Evolutionary conservation across 2,329 filamentous ascomycete species (phyloP).

Genomic region (Arthroderma sp.): DNA sequence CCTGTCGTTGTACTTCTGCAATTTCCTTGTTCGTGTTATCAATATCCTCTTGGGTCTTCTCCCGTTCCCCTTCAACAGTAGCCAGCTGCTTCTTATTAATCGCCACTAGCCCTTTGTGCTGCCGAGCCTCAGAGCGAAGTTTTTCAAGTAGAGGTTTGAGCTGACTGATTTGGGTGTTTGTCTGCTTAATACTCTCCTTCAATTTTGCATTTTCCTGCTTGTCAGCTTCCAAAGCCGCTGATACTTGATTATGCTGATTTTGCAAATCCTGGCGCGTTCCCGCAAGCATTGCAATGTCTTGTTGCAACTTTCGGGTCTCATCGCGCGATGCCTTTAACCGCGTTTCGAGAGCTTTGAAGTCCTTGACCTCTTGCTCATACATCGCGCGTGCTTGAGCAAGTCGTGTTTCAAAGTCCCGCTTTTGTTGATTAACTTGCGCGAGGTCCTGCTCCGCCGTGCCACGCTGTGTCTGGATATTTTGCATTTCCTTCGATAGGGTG

Average conservation of each 20-base stretch:
- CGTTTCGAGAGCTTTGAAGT: slow-evolving; percentile 73
- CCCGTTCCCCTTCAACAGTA: slow-evolving; percentile 76
- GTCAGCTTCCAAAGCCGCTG: slow-evolving; percentile 64
- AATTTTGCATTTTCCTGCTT: slow-evolving; percentile 75
- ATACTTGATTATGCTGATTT: slow-evolving; percentile 64
- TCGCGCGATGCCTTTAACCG: slow-evolving; percentile 61
- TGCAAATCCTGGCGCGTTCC: slow-evolving; percentile 69
- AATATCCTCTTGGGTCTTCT: slow-evolving; percentile 72
- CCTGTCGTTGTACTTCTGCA: slow-evolving; percentile 42
- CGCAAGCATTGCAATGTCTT: slow-evolving; percentile 72
- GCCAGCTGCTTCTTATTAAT: slow-evolving; percentile 97
- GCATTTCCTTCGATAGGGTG: slow-evolving; percentile 82
- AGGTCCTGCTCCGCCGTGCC: slow-evolving; percentile 67
- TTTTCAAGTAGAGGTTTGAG: slow-evolving; percentile 88
- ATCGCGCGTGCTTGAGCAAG: slow-evolving; percentile 72
- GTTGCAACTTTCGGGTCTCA: slow-evolving; percentile 72
- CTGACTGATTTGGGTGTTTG: slow-evolving; percentile 70
- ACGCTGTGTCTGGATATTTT: slow-evolving; percentile 77
- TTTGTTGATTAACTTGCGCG: slow-evolving; percentile 68
- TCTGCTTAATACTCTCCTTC: slow-evolving; percentile 73
- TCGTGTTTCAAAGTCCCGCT: slow-evolving; percentile 82
- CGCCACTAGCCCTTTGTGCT: slow-evolving; percentile 89
- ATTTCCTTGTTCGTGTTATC: slow-evolving; percentile 51
- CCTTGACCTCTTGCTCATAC: slow-evolving; percentile 87
- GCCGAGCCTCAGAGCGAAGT: slow-evolving; percentile 76